Evolutionary conservation across 495 filamentous ascomycete genomes (phyloP), one percentile per base, ranked within the genome.

Genomic region (Tuber magnatum): DNA sequence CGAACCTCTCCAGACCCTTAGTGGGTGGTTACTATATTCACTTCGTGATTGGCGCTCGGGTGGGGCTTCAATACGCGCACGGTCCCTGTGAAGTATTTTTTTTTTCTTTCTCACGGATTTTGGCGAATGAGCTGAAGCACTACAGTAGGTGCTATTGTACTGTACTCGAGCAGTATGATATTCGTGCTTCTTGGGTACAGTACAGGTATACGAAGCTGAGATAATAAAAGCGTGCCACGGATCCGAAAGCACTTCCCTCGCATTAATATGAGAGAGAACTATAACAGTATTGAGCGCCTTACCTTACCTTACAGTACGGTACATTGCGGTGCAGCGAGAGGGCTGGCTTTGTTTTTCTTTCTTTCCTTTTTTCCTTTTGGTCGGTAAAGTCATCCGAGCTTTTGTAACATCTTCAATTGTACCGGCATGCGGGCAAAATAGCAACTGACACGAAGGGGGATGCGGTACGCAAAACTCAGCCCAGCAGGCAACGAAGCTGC

Each of bases 311-410:
- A 40, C 39, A 3, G 3, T n/a, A 41, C 40, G 8, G 48, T 35
- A 18, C 28, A 65, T 65, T 65, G 32, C 8, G 56, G 14, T 65
- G n/a, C 56, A 75, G 65, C 76, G 75, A 72, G 77, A 76, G 70
- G 77, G 77, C 72, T 69, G 32, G 48, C 32, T 73, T 46, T 16
- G 5, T 46, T 46, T 4, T 51, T 77, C 71, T 74, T 70, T 51
- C 51, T 71, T 68, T 39, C 73, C 43, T 48, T 74, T 20, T 46
- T 74, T 43, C 28, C 56, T 65, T 65, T 65, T 35, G 22, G 41
- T 51, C 44, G n/a, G 38, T 65, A 73, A 28, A n/a, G 42, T 77
- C 39, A 40, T 73, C 61, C 76, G 56, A 65, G 65, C 43, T 72
- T 75, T 65, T 72, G 69, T 46, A 73, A 76, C 44, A 71, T 51